Evolutionary conservation across 1,139 yeast genomes (phyloP), one percentile per base, ranked within the genome.

Genomic region (Kodamaea fungicola): DNA sequence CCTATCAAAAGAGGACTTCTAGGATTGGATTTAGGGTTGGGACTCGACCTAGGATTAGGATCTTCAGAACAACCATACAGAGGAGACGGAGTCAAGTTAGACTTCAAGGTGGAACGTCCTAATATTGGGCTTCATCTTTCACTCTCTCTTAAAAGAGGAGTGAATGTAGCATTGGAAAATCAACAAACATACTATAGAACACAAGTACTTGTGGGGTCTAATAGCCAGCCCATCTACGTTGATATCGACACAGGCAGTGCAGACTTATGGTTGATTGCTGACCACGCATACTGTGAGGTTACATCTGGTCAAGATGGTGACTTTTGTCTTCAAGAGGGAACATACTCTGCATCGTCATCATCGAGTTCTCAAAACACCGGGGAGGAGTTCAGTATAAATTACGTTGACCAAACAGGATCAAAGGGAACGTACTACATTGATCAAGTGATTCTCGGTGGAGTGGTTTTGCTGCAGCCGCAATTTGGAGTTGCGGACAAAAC

Each of bases 241-340:
- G 38, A 42, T 28, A 33, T 53, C 16, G 59, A 54, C 36, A 54
- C 57, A 8, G 57, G 57, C 8, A 46, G 51, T 24, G 50, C 56
- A 12, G 59, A 54, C 32, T 44, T 53, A 35, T 53, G 57, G 56
- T 28, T 39, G 7, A 30, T 36, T n/a, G 36, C 37, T 6, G 22
- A 31, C 6, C 28, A 32, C 9, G 40, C 28, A 2, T 21, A 28
- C 8, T 37, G 43, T 24, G 27, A 8, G 4, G n/a, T 22, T 7
- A 26, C 37, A 6, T 3, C 26, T 7, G 36, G 32, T 8, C 28
- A 29, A 32, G 5, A 28, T 16, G 16, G 27, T n/a, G 19, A 35
- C 27, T 32, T 19, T 9, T 37, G 40, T 31, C 28, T 24, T 4
- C 22, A 16, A 8, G 34, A 30, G 10, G 40, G 40, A 42, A 38